Evolutionary conservation across 345 rosid species (phyloP).

Genomic region (Cochlearia excelsa): DNA sequence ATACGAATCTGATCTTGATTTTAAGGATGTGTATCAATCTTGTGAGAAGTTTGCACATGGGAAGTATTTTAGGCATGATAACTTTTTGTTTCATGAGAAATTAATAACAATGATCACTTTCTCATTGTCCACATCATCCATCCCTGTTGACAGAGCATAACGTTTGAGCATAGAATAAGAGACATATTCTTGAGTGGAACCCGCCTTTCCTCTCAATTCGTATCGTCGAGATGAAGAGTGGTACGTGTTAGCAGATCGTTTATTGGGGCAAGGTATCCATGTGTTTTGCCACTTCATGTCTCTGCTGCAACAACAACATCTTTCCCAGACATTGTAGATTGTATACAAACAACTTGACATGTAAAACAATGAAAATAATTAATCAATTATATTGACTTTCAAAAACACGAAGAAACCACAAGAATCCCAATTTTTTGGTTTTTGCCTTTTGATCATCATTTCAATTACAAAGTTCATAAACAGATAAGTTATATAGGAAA

Average conservation of each 20-base stretch:
- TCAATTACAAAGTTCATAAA: too few species aligned
- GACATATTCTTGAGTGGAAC: slow-evolving; percentile 33
- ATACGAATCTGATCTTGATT: too few species aligned
- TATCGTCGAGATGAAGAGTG: slow-evolving; percentile 19
- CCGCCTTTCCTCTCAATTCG: slow-evolving; percentile 15
- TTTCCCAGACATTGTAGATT: slow-evolving; percentile 68
- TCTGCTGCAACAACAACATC: slow-evolving; percentile 92
- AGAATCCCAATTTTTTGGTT: too few species aligned
- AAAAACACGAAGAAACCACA: too few species aligned
- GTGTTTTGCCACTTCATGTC: slow-evolving; percentile 95
- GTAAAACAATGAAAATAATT: not conserved
- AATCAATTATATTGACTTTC: too few species aligned
- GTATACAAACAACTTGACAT: slow-evolving; percentile 62
- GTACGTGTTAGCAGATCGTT: slow-evolving; percentile 48
- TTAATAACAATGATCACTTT: too few species aligned
- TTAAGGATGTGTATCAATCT: too few species aligned
- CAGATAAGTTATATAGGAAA: too few species aligned
- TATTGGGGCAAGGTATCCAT: slow-evolving; percentile 73
- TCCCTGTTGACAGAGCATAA: slow-evolving; percentile 84
- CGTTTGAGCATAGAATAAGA: slow-evolving; percentile 88
- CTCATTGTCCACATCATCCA: slow-evolving; percentile 35
- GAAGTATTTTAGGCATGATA: too few species aligned
- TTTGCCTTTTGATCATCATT: too few species aligned
- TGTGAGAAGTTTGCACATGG: too few species aligned
- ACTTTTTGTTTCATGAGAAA: too few species aligned